phyloP scores from a whole-genome alignment of 352 stramenopile genomes.

The Phytophthora meadii region DNA sequence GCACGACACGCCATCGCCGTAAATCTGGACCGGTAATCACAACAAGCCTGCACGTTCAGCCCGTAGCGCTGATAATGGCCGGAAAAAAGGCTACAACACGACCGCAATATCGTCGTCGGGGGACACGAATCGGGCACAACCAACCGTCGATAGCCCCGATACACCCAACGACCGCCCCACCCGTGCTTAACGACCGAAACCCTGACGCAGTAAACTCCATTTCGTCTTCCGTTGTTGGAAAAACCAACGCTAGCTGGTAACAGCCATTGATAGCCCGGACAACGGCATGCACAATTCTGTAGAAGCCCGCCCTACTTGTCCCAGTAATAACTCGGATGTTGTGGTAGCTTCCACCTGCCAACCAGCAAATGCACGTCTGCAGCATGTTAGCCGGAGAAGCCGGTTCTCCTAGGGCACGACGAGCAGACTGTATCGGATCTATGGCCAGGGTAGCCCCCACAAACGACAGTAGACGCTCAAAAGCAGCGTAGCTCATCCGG shows the following conservation, averaged over 20 bases:
- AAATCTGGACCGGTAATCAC: constrained; percentile 2
- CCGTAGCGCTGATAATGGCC: constrained; percentile 16
- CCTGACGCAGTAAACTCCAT: constrained; percentile 1
- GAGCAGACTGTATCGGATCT: constrained; percentile 4
- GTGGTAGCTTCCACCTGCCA: constrained; percentile 10
- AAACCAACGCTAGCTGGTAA: not conserved
- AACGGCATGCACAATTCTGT: constrained; percentile 1
- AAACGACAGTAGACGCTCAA: not conserved
- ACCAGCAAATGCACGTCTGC: constrained; percentile 8
- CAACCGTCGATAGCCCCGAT: constrained; percentile 18
- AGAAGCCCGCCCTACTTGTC: constrained; percentile 9
- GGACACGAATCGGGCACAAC: constrained; percentile 7
- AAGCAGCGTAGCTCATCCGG: constrained; percentile 1
- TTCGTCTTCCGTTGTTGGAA: not conserved
- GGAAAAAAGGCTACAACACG: constrained; percentile 12
- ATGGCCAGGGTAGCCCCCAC: constrained; percentile 3
- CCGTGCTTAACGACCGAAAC: no score
- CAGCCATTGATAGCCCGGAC: not conserved
- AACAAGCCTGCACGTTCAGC: constrained; percentile 13
- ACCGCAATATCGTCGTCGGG: not conserved
- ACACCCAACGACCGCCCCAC: not conserved
- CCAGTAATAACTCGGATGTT: constrained; percentile 8
- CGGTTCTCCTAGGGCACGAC: not conserved
- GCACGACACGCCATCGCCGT: constrained; percentile 8
- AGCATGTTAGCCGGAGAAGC: constrained; percentile 8